These are phyloP conservation scores for Cutaneotrichosporon daszewskae DNA, from an alignment of 1,284 basidiomycete genomes.

Conservation along the genomic window DNA sequence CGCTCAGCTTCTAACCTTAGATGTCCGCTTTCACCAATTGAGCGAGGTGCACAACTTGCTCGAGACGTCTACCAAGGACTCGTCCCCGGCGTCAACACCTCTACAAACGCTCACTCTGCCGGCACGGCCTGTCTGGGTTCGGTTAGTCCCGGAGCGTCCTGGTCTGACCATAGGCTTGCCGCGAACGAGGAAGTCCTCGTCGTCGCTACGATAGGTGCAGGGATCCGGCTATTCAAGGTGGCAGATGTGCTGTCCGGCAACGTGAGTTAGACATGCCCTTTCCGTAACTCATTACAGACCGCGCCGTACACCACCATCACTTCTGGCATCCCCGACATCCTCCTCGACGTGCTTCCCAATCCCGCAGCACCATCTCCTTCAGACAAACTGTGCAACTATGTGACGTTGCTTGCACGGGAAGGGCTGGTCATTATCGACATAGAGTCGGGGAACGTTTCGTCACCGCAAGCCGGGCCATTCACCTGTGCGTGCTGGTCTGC, in stretches of 20 bases:
- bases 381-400: conserved; percentile 38
- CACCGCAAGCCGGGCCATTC: conserved; percentile 31
- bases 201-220: conserved; percentile 28
- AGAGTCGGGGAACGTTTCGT: conserved; percentile 21
- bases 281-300: conserved; percentile 18
- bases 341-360: conserved; percentile 49
- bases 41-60: conserved; percentile 28
- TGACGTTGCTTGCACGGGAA: conserved; percentile 40
- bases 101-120: conserved; percentile 26
- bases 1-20: conserved; percentile 13
- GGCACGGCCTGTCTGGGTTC: conserved; percentile 42
- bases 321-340: conserved; percentile 32
- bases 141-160: conserved; percentile 20
- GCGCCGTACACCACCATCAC: conserved; percentile 33
- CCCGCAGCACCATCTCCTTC: conserved; percentile 31
- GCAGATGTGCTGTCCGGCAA: conserved; percentile 33
- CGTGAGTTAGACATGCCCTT: conserved; percentile 20
- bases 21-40: conserved; percentile 38
- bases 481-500: conserved; percentile 52
- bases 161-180: conserved; percentile 28
- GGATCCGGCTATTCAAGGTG: conserved; percentile 30
- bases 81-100: conserved; percentile 21
- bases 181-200: conserved; percentile 37
- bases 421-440: conserved; percentile 41
- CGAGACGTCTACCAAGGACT: conserved; percentile 30